phyloP scores from a whole-genome alignment of 495 filamentous ascomycete species.

The Talaromyces stipitatus region DNA sequence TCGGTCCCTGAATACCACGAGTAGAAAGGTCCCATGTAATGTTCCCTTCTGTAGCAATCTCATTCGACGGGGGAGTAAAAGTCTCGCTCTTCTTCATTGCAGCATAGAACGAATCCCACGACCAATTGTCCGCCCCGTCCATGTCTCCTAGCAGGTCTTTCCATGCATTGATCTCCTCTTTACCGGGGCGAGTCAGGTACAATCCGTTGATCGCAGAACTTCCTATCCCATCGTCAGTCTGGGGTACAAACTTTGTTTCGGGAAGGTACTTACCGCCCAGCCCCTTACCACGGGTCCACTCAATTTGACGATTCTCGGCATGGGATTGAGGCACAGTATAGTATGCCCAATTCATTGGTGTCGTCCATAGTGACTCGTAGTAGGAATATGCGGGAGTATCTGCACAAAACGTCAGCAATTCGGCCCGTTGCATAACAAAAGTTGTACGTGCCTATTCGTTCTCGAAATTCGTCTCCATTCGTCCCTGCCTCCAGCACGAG shows the following conservation, averaged over 20 bases:
- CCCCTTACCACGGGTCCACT: constrained; percentile 28
- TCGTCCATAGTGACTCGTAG: constrained; percentile 27
- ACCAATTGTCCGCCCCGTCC: constrained; percentile 27
- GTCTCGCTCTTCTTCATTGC: constrained; percentile 34
- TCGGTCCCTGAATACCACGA: constrained; percentile 31
- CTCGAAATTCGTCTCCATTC: constrained; percentile 25
- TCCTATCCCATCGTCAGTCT: constrained; percentile 11
- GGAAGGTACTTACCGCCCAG: constrained; percentile 24
- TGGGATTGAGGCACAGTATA: constrained; percentile 26
- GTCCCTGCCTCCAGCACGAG: constrained; percentile 38
- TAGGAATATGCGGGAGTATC: constrained; percentile 28
- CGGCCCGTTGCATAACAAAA: not conserved
- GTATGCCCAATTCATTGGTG: constrained; percentile 29
- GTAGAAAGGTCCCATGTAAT: constrained; percentile 27
- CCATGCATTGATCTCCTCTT: constrained; percentile 27
- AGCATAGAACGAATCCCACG: constrained; percentile 24
- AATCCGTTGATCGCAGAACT: constrained; percentile 30
- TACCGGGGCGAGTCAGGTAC: constrained; percentile 26
- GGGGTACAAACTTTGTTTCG: no score
- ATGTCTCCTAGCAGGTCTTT: constrained; percentile 22
- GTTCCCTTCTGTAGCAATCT: constrained; percentile 27
- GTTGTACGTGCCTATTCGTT: constrained; percentile 20
- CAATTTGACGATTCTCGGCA: constrained; percentile 23
- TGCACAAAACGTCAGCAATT: not conserved
- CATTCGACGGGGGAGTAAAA: constrained; percentile 26